phyloP scores from a whole-genome alignment of 2,329 filamentous ascomycete species.

The Apiospora arundinis region DNA sequence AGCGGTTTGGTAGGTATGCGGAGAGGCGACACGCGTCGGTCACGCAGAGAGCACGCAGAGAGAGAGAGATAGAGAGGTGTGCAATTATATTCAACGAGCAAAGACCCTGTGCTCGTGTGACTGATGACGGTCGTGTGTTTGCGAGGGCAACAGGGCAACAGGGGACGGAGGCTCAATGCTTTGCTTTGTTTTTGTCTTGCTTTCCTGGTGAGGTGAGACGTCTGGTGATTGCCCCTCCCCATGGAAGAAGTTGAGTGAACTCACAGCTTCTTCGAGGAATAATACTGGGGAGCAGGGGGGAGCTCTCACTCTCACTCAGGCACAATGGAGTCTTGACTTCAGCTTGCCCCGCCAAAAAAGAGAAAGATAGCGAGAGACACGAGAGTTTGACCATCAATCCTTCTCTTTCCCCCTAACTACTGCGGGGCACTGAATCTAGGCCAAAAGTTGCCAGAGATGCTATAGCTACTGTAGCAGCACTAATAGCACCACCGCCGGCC shows the following conservation, averaged over 20 bases:
- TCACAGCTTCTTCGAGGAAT: not conserved
- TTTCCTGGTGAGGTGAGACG: constrained; percentile 6
- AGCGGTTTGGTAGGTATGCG: not conserved
- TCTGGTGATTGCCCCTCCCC: constrained; percentile 7
- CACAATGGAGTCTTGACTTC: not conserved
- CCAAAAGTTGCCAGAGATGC: not conserved
- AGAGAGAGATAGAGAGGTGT: not conserved
- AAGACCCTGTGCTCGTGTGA: not conserved
- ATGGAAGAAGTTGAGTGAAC: not conserved
- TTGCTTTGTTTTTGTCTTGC: constrained; percentile 1
- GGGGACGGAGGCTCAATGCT: constrained; percentile 10
- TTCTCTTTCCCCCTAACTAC: not conserved
- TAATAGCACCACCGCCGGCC: not conserved
- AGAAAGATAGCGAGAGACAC: not conserved
- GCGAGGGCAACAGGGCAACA: not conserved
- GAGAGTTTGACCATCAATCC: not conserved
- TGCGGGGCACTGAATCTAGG: constrained; percentile 1
- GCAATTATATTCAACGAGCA: not conserved
- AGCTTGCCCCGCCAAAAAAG: constrained; percentile 3
- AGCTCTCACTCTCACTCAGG: not conserved
- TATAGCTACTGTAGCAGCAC: not conserved
- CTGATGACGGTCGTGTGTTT: constrained; percentile 2
- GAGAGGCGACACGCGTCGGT: constrained; percentile 8
- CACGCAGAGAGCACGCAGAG: not conserved
- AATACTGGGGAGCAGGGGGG: not conserved